phyloP scores from a whole-genome alignment of 1,284 basidiomycete genomes.

The Cystodermella granulosa region DNA sequence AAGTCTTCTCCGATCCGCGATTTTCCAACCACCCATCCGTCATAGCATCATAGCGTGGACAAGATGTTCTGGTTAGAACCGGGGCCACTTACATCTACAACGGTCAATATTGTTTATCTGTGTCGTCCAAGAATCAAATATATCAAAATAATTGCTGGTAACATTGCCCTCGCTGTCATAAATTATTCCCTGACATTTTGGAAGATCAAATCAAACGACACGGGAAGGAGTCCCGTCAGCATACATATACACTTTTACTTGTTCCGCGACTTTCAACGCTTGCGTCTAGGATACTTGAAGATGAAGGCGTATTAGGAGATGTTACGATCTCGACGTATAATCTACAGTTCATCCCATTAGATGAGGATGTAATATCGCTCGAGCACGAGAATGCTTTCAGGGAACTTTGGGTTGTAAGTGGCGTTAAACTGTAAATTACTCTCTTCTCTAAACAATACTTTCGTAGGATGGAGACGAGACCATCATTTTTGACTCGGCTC shows the following conservation, averaged over 20 bases:
- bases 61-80: constrained; percentile 99
- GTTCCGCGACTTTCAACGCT: constrained; percentile 86
- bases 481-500: constrained; percentile 80
- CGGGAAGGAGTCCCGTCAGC: constrained; percentile 59
- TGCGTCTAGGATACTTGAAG: constrained; percentile 77
- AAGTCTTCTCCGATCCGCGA: neutral
- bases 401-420: constrained; percentile 78
- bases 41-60: constrained; percentile 93
- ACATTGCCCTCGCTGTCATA: constrained; percentile 15
- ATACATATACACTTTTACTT: constrained; percentile 85
- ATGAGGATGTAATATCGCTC: constrained; percentile 84
- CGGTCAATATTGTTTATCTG: constrained; percentile 89
- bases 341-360: constrained; percentile 88
- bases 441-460: too few relatives aligned
- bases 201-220: constrained; percentile 85
- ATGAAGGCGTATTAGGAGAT: constrained; percentile 89
- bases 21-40: neutral
- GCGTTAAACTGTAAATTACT: too few relatives aligned
- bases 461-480: constrained; percentile 89
- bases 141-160: constrained; percentile 88
- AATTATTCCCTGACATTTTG: constrained; percentile 19
- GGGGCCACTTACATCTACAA: constrained; percentile 76
- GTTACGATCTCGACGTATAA: constrained; percentile 82
- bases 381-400: constrained; percentile 81
- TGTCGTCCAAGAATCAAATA: constrained; percentile 83